These are phyloP conservation scores for Xylaria bambusicola DNA, from an alignment of 495 filamentous ascomycete genomes.

Conservation along the genomic window DNA sequence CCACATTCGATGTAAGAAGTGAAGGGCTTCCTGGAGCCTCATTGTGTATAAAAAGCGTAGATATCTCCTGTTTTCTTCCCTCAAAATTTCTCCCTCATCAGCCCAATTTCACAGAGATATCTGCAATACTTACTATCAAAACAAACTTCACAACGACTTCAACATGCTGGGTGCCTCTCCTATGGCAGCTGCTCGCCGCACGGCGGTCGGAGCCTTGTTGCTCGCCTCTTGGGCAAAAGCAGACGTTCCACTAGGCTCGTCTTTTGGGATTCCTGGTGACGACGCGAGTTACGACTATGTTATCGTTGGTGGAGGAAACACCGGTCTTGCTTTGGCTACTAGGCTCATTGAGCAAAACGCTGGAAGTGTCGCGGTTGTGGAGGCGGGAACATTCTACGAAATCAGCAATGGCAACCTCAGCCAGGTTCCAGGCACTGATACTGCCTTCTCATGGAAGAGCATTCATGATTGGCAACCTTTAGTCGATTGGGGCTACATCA, in stretches of 20 bases:
- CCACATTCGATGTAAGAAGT: too few relatives aligned
- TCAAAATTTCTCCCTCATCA: too few relatives aligned
- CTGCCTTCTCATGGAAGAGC: conserved; percentile 11
- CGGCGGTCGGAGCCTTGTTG: too few relatives aligned
- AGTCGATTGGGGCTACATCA: conserved; percentile 54
- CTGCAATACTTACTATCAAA: too few relatives aligned
- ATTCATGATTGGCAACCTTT: conserved; percentile 28
- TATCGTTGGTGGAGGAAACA: conserved; percentile 61
- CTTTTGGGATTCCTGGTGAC: neutral
- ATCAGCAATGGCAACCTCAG: conserved; percentile 31
- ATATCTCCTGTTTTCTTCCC: too few relatives aligned
- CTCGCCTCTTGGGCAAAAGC: too few relatives aligned
- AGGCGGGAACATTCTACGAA: conserved; percentile 61
- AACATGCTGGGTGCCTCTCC: too few relatives aligned
- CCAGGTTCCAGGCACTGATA: conserved; percentile 37
- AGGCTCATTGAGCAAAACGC: conserved; percentile 40
- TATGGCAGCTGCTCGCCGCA: too few relatives aligned
- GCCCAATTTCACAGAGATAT: too few relatives aligned
- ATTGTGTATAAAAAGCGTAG: too few relatives aligned
- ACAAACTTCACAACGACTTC: too few relatives aligned
- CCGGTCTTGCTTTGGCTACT: conserved; percentile 51
- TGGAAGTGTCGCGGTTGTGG: conserved; percentile 46
- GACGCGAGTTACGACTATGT: conserved; percentile 61
- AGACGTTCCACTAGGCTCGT: neutral
- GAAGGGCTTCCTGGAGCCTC: too few relatives aligned